Evolutionary conservation across 2,329 filamentous ascomycete genomes (phyloP), one percentile per base, ranked within the genome.

Genomic region (Botryotinia globosa): DNA sequence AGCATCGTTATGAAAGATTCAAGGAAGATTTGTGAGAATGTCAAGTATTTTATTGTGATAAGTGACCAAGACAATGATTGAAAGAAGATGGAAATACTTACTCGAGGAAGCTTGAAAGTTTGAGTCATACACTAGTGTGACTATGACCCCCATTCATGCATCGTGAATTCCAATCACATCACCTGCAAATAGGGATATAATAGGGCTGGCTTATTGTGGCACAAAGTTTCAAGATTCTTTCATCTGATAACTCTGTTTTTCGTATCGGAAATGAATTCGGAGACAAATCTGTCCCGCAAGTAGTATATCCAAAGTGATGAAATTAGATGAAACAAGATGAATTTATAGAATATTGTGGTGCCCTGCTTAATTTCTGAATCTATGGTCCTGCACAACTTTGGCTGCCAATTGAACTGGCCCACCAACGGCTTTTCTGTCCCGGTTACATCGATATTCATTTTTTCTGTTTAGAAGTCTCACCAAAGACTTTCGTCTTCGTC

Each of bases 361-460:
- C 22, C 8, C 10, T 25, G 16, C 16, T 42, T 54, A n/a, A 7
- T 54, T n/a, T 8, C 3, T 2, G 12, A 20, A 44, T 25, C 65
- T 42, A 32, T 68, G n/a, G 16, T 56, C 18, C 6, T 68, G 65
- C 10, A 68, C 48, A 22, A 68, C 20, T 48, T 68, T 42, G 18
- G 65, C 65, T 25, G 65, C 48, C 6, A 70, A 63, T 12, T 70
- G 56, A 32, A 56, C n/a, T n/a, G 45, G 34, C 10, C 68, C 68
- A 39, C 68, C 56, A 16, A 25, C 39, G 16, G 42, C 48, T 2
- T 5, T 25, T 25, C 48, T 68, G 1, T 42, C n/a, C 20, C 25
- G 48, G 32, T 56, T 58, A 25, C 56, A 22, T 16, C 65, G n/a
- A 4, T 42, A 42, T 29, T 68, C 44, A 3, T 16, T 29, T 32